Evolutionary conservation across 768 basidiomycete genomes (phyloP).

Genomic region (Cyathus striatus): DNA sequence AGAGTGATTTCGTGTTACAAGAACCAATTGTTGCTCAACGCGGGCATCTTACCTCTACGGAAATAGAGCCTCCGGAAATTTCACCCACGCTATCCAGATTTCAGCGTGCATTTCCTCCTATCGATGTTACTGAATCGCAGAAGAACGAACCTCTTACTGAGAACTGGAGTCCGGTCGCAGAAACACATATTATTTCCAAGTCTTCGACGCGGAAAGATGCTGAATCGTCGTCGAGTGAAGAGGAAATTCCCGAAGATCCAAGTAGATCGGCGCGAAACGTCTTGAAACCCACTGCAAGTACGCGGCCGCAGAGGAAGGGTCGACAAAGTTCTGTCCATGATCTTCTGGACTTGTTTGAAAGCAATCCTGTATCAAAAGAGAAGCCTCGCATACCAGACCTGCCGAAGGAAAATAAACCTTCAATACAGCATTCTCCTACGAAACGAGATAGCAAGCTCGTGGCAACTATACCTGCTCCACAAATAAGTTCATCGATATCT

Average conservation of each 20-base stretch:
- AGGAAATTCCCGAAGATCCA: conserved; percentile 52
- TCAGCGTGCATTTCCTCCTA: conserved; percentile 28
- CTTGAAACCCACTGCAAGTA: conserved; percentile 14
- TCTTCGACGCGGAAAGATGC: no score
- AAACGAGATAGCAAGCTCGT: no score
- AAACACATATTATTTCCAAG: conserved; percentile 16
- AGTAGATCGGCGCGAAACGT: conserved; percentile 19
- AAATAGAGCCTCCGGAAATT: no score
- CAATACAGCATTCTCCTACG: not conserved
- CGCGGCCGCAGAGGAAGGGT: conserved; percentile 36
- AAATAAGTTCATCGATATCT: conserved; percentile 11
- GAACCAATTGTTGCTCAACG: conserved; percentile 32
- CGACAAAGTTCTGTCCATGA: conserved; percentile 84
- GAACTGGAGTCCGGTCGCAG: conserved; percentile 42
- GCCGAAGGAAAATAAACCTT: conserved; percentile 10
- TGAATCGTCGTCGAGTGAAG: conserved; percentile 52
- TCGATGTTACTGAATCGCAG: conserved; percentile 19
- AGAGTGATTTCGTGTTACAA: conserved; percentile 31
- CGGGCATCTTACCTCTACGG: conserved; percentile 16
- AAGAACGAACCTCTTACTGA: conserved; percentile 24
- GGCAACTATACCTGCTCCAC: no score
- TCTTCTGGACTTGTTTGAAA: conserved; percentile 75
- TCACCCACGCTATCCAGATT: conserved; percentile 35
- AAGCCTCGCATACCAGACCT: no score
- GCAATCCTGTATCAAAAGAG: conserved; percentile 40